A percentile compares a stretch with the other conserved stretches of the same genome.
phyloP scores from a whole-genome alignment of 176 grass and related monocot species.

The Aegilops tauschii region DNA sequence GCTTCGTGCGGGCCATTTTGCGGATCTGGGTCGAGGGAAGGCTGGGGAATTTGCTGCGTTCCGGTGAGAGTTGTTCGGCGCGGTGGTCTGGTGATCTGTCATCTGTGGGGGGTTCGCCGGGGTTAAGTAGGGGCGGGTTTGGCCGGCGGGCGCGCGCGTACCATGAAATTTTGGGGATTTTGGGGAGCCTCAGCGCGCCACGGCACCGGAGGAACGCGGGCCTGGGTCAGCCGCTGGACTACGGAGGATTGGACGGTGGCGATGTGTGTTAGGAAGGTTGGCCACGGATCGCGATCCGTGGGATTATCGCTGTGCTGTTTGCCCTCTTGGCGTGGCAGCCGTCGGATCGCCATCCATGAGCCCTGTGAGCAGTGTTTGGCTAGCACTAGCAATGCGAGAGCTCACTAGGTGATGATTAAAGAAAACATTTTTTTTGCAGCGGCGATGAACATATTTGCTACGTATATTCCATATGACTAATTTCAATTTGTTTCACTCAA shows the following conservation, averaged over 20 bases:
- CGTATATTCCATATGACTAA: no score
- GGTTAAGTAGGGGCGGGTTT: background rate
- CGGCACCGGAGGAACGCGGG: no score
- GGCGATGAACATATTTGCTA: no score
- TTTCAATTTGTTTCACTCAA: no score
- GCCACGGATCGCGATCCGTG: background rate
- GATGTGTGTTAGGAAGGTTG: background rate
- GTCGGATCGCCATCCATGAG: no score
- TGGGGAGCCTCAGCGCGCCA: background rate
- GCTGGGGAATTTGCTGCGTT: background rate
- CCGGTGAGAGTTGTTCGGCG: background rate
- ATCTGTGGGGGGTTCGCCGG: background rate
- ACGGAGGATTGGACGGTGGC: background rate
- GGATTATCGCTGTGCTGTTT: no score
- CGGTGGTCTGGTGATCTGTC: background rate
- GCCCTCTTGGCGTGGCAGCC: no score
- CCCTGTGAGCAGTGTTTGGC: no score
- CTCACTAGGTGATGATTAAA: no score
- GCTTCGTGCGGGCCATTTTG: slow-evolving; percentile 74
- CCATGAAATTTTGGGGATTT: background rate
- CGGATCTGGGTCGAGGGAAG: background rate
- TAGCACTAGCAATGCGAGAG: no score
- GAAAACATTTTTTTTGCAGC: no score
- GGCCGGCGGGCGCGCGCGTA: background rate
- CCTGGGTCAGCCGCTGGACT: background rate